phyloP scores from a whole-genome alignment of 345 rosid genomes.

The Lumnitzera racemosa region DNA sequence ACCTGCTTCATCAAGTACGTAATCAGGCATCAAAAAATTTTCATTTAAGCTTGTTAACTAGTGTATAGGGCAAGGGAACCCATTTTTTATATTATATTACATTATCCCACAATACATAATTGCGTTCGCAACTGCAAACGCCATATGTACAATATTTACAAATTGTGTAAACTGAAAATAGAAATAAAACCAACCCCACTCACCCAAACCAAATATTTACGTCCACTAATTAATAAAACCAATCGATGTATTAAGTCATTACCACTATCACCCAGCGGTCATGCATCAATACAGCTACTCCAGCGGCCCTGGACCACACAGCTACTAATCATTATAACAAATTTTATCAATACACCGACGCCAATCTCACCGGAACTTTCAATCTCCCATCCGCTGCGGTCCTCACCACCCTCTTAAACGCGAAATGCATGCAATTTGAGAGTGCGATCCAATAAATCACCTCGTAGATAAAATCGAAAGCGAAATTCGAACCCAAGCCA shows the following conservation, averaged over 20 bases:
- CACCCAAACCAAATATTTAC: too few relatives aligned
- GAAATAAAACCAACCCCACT: neutral
- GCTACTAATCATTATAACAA: neutral
- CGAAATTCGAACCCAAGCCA: constrained; percentile 19
- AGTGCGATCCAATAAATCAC: constrained; percentile 90
- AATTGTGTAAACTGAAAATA: constrained; percentile 2
- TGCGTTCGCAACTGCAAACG: neutral
- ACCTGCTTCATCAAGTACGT: too few relatives aligned
- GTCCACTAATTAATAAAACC: too few relatives aligned
- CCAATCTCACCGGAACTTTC: constrained; percentile 45
- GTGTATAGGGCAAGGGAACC: too few relatives aligned
- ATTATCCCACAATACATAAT: too few relatives aligned
- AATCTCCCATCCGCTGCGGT: constrained; percentile 40
- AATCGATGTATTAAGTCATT: neutral
- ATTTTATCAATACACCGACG: constrained; percentile 37
- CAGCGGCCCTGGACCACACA: too few relatives aligned
- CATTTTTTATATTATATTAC: too few relatives aligned
- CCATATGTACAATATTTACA: constrained; percentile 13
- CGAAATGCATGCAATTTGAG: constrained; percentile 80
- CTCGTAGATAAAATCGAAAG: constrained; percentile 76
- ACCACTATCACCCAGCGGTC: neutral
- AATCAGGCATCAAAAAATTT: too few relatives aligned
- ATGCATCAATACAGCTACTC: too few relatives aligned
- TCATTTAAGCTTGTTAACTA: neutral
- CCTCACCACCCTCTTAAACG: constrained; percentile 64